Evolutionary conservation across 106 monocot species (phyloP).

Genomic region (Ottelia alismoides): DNA sequence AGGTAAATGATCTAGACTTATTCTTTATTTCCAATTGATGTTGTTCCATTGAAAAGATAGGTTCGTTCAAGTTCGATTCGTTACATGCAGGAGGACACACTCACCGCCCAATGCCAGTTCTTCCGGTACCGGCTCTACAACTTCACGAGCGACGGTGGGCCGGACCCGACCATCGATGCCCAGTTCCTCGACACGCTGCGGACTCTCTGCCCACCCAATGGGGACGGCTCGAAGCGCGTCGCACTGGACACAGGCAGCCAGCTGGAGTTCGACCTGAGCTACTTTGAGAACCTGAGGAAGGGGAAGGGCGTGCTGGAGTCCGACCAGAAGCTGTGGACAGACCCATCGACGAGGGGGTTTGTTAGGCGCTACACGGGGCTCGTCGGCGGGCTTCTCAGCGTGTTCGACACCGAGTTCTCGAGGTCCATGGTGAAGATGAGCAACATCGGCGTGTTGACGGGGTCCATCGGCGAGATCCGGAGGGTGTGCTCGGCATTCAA

Average conservation of each 20-base stretch:
- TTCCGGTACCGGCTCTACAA: conserved; percentile 33
- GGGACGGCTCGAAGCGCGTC: conserved; percentile 21
- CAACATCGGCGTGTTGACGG: conserved; percentile 26
- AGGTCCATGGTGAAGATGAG: conserved; percentile 55
- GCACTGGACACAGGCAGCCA: conserved; percentile 57
- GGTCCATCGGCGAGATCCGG: conserved; percentile 36
- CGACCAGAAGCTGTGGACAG: conserved; percentile 36
- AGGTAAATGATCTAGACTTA: conserved; percentile 15
- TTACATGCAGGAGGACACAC: conserved; percentile 52
- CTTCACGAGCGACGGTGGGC: conserved; percentile 4
- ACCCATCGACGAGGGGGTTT: conserved; percentile 16
- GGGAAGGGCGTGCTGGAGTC: conserved; percentile 43
- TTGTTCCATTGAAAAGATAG: background rate
- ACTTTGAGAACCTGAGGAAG: conserved; percentile 35
- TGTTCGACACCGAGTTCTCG: conserved; percentile 7
- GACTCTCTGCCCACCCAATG: conserved; percentile 30
- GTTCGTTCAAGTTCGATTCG: background rate
- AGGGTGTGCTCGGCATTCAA: conserved; percentile 46
- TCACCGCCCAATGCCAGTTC: conserved; percentile 63
- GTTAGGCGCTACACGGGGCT: conserved; percentile 34
- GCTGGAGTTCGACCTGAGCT: conserved; percentile 26
- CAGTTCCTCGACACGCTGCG: conserved; percentile 29
- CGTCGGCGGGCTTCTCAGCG: conserved; percentile 4
- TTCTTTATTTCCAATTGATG: background rate
- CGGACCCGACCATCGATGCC: conserved; percentile 42